Evolutionary conservation across 2,329 filamentous ascomycete species (phyloP), one percentile per base, ranked within the genome.

Genomic region (Dendryphion nanum): DNA sequence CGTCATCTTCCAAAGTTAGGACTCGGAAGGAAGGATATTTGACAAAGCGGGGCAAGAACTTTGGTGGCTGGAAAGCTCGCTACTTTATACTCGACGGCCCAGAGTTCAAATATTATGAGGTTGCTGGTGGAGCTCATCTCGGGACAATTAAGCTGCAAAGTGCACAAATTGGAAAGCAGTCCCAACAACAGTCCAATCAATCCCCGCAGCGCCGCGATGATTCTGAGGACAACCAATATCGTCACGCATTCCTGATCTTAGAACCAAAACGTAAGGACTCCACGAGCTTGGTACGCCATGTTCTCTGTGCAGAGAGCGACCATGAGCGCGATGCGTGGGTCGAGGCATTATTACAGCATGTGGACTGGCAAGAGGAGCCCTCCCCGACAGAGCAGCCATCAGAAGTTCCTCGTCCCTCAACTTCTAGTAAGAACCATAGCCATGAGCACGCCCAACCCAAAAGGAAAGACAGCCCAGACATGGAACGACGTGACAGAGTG

Each of bases 221-320:
- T 30, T 89, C 95, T 38, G 71, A 81, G 33, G 93, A 97, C 43
- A 94, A 94, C 57, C 89, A 97, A 63, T 98, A 95, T 62, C 85
- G 93, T 5, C 93, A 98, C 68, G 93, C 93, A 1, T 98, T 98
- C 69, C 73, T 97, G 31, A 86, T 98, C 37, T 65, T 97, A 36
- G 93, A 98, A 60, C 91, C 91, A 1, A 98, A 98, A 72, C 89
- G 89, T 66, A 97, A 95, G 66, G 93, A 98, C 59, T 89, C 89
- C 0, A 83, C 77, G 16, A 89, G 86, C 50, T 78, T 91, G 37
- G 88, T 96, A 17, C 87, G 91, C 48, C 93, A 98, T 63, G 90
- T 98, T 1, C 74, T 98, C 14, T 98, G 93, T 63, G 91, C 93
- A 0, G 93, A 98, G 66, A 97, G 86, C 56, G 93, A 98, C 55